phyloP scores from a whole-genome alignment of 225 moss, liverwort and hornwort genomes.

The Sphagnum tenellum region DNA sequence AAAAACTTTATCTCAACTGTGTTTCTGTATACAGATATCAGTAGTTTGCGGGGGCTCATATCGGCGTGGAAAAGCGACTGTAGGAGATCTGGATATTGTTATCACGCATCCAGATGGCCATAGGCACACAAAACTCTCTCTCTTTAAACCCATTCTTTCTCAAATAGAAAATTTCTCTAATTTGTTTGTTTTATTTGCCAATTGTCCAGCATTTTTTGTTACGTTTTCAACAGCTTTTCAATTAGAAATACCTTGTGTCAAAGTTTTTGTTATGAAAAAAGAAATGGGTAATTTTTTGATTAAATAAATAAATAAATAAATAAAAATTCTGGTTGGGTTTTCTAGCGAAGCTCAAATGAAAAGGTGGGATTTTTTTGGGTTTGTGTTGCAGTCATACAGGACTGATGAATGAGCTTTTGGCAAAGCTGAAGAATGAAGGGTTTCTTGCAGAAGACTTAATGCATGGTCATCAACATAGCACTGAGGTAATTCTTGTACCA shows the following conservation, averaged over 20 bases:
- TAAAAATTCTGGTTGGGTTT: no score
- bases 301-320: no score
- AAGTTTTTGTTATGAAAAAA: no score
- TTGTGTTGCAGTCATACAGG: slow-evolving; percentile 61
- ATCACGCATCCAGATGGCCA: slow-evolving; percentile 88
- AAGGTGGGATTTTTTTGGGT: background rate
- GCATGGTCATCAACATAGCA: slow-evolving; percentile 38
- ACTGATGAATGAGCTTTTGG: slow-evolving; percentile 43
- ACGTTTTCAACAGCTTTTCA: no score
- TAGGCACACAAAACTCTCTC: slow-evolving; percentile 28
- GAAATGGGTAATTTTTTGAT: no score
- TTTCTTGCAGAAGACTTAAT: slow-evolving; percentile 80
- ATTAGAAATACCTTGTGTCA: no score
- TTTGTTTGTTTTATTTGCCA: no score
- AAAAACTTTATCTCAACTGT: no score
- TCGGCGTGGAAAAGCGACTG: slow-evolving; percentile 70
- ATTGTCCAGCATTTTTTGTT: no score
- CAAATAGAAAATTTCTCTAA: no score
- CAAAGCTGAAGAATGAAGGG: slow-evolving; percentile 53
- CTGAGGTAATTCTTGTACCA: slow-evolving; percentile 30
- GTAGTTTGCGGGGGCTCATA: slow-evolving; percentile 92
- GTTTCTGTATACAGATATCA: slow-evolving; percentile 34
- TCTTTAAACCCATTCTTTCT: no score
- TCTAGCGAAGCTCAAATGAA: no score
- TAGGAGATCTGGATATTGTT: slow-evolving; percentile 88